phyloP scores from a whole-genome alignment of 495 filamentous ascomycete genomes.

The Podospora fimiseda region DNA sequence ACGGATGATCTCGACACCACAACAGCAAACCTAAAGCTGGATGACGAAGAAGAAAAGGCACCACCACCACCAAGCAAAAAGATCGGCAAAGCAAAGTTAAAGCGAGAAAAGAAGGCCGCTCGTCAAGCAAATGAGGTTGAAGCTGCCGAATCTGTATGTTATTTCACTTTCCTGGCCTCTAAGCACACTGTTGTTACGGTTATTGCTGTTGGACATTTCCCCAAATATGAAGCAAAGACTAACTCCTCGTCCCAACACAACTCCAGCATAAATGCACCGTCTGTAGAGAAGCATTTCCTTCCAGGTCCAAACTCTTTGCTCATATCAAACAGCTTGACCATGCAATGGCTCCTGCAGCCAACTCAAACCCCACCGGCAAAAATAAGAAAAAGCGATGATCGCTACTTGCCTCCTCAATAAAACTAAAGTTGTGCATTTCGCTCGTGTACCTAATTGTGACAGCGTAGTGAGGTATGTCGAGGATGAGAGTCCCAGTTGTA shows the following conservation, averaged over 20 bases:
- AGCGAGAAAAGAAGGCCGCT: slow-evolving; percentile 74
- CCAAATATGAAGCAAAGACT: too few species aligned
- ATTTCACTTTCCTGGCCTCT: neutral
- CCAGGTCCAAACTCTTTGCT: slow-evolving; percentile 66
- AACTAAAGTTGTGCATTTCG: neutral
- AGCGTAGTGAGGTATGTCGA: too few species aligned
- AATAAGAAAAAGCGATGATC: slow-evolving; percentile 21
- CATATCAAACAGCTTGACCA: slow-evolving; percentile 58
- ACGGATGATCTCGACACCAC: slow-evolving; percentile 5
- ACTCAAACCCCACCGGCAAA: slow-evolving; percentile 10
- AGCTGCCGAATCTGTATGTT: slow-evolving; percentile 32
- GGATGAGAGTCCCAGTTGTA: too few species aligned
- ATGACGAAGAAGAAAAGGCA: slow-evolving; percentile 11
- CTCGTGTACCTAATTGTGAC: too few species aligned
- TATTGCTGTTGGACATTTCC: neutral
- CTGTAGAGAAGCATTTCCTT: slow-evolving; percentile 59
- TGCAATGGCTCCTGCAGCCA: slow-evolving; percentile 18
- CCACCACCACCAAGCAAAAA: slow-evolving; percentile 40
- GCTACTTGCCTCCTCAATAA: neutral
- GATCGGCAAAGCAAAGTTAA: slow-evolving; percentile 82
- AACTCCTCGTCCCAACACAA: neutral
- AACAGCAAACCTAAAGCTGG: slow-evolving; percentile 11
- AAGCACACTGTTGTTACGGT: neutral
- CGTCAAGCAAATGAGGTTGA: slow-evolving; percentile 42
- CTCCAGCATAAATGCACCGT: slow-evolving; percentile 49